Evolutionary conservation across 129 eudicot species (phyloP), one percentile per base, ranked within the genome.

Genomic region (Centaurea solstitialis): DNA sequence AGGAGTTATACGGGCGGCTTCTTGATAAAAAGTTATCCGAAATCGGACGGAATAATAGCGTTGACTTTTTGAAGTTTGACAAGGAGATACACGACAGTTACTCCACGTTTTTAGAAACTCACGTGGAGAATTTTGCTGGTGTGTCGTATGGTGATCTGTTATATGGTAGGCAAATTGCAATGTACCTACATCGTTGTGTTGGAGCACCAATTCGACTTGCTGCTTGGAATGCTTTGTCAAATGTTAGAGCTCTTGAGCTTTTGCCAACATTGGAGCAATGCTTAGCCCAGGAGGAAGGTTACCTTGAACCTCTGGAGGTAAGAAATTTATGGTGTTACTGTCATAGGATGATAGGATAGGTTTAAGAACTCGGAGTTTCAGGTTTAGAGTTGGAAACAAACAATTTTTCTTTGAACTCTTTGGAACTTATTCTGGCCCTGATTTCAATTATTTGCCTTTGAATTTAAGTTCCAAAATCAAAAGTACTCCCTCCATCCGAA

Each of bases 301-400:
- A 91, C 81, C 98, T 95, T 23, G 92, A 89, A 87, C 99, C 99
- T 28, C 70, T 84, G 35, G 98, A 95, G 97, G 99, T 95, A 85
- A 72, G 50, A 30, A 87, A 24, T 69, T 59, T 41, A 24, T 69
- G 64, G 35, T 41, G 35, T 59, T 53, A 4, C 45, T 69, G 45
- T 80, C 59, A 71, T 80, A 70, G 59, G 17, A 72, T 72, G 61
- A 71, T 80, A 70, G 59, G 17, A 72, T 72, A 72, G 65, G 67
- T 61, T 18, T 18, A 61, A n/a, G 26, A 18, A 61, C 12, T 20
- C 1, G 67, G 67, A 61, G 18, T 61, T 61, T 39, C 18, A 22
- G 40, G 12, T 73, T 73, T 72, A 64, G 8, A 26, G 22, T 40
- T 73, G 35, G 10, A 62, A 50, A 7, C 9, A 68, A 47, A 66